These are phyloP conservation scores for Bocquillonia castaneifolia DNA, from an alignment of 441 rosid genomes.

Conservation along the genomic window DNA sequence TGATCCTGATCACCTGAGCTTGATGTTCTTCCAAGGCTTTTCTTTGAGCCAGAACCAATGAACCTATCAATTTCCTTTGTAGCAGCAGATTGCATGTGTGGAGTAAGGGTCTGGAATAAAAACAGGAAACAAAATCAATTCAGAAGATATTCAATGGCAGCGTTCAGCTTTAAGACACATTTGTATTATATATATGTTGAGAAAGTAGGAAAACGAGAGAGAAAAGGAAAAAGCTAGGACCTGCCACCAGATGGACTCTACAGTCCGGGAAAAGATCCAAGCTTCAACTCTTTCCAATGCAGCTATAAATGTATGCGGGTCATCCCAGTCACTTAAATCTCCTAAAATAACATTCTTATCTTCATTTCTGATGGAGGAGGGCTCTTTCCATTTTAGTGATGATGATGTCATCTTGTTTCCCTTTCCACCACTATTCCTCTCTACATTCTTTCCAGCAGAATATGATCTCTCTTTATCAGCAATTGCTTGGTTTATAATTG, in stretches of 20 bases:
- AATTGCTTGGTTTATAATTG: constrained; percentile 50
- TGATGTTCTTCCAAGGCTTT: constrained; percentile 38
- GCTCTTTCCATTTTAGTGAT: constrained; percentile 56
- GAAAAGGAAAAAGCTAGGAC: constrained; percentile 29
- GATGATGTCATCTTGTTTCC: constrained; percentile 39
- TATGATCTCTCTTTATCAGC: constrained; percentile 34
- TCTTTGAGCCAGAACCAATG: constrained; percentile 41
- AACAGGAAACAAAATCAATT: constrained; percentile 25
- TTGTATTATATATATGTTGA: neutral
- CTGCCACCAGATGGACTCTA: constrained; percentile 99
- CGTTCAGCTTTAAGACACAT: neutral
- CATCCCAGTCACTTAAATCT: constrained; percentile 50
- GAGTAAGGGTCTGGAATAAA: constrained; percentile 72
- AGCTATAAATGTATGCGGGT: constrained; percentile 45
- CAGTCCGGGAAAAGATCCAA: constrained; percentile 84
- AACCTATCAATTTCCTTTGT: constrained; percentile 35
- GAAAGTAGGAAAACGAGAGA: constrained; percentile 5
- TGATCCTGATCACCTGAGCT: constrained; percentile 53
- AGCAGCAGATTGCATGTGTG: constrained; percentile 76
- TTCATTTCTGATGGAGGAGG: constrained; percentile 38
- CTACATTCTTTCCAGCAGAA: constrained; percentile 32
- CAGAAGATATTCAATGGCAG: constrained; percentile 8
- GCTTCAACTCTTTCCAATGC: constrained; percentile 86
- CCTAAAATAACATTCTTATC: constrained; percentile 23
- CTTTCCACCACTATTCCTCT: constrained; percentile 34